Evolutionary conservation across 2,329 filamentous ascomycete species (phyloP).

Genomic region (Aspergillus fischeri): DNA sequence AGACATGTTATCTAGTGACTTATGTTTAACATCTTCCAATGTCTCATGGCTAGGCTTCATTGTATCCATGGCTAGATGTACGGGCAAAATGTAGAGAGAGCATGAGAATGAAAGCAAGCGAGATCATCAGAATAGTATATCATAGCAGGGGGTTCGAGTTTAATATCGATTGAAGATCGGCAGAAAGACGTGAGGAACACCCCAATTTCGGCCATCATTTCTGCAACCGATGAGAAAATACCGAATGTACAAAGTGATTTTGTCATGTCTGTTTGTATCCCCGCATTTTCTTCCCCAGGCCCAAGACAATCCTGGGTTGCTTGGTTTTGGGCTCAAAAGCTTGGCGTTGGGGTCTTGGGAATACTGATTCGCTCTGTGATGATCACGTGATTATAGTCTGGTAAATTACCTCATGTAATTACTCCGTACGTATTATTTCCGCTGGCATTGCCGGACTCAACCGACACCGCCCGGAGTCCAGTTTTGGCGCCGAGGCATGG

Average conservation of each 20-base stretch:
- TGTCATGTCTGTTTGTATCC: neutral
- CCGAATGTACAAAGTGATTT: neutral
- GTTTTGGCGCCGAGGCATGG: constrained; percentile 2
- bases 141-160: neutral
- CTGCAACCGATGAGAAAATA: constrained; percentile 1
- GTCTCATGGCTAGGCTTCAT: constrained; percentile 16
- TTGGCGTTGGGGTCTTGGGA: neutral
- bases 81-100: neutral
- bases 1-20: constrained; percentile 9
- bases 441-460: neutral
- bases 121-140: neutral
- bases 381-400: neutral
- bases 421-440: neutral
- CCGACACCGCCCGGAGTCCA: constrained; percentile 1
- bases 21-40: constrained; percentile 18
- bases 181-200: neutral
- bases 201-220: constrained; percentile 1
- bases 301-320: constrained; percentile 4
- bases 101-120: neutral
- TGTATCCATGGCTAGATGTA: constrained; percentile 13
- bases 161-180: neutral
- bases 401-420: neutral
- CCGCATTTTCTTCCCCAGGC: constrained; percentile 8
- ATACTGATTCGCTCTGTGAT: neutral
- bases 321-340: neutral